These are phyloP conservation scores for Elasticomyces elasticus DNA, from an alignment of 495 filamentous ascomycete species.

Conservation along the genomic window DNA sequence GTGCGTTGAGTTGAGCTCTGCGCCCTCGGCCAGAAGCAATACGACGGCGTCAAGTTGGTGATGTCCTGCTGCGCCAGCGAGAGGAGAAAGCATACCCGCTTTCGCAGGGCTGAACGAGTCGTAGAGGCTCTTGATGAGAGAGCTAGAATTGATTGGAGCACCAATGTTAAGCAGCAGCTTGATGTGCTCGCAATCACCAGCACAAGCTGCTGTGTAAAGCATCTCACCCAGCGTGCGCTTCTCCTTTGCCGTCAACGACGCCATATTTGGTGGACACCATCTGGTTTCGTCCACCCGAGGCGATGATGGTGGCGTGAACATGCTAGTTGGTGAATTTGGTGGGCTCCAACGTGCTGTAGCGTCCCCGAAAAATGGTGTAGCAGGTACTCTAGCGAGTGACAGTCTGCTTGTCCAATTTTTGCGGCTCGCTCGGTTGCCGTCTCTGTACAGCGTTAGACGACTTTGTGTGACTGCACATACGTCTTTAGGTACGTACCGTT, in stretches of 20 bases:
- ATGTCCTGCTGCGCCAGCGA: constrained; percentile 18
- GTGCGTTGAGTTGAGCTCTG: constrained; percentile 12
- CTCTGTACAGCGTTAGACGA: constrained; percentile 6
- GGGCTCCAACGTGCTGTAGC: constrained; percentile 15
- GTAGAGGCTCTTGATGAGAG: constrained; percentile 12
- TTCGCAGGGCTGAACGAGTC: constrained; percentile 21
- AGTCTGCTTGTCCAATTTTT: constrained; percentile 5
- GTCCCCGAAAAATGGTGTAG: constrained; percentile 10
- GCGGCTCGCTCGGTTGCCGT: not conserved
- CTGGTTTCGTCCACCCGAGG: not conserved
- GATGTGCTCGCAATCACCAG: constrained; percentile 13
- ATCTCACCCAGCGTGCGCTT: constrained; percentile 7
- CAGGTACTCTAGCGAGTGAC: constrained; percentile 6
- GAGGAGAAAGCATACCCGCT: constrained; percentile 11
- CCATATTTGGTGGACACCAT: not conserved
- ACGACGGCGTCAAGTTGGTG: constrained; percentile 15
- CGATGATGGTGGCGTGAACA: not conserved
- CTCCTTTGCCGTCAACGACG: constrained; percentile 1
- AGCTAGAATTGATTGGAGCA: constrained; percentile 8
- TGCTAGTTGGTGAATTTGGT: constrained; percentile 10
- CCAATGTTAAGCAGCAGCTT: constrained; percentile 15
- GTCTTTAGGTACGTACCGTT: constrained; percentile 3
- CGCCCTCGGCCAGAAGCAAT: constrained; percentile 17
- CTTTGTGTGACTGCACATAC: not conserved
- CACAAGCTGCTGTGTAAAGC: constrained; percentile 15